Base-by-base conservation (phyloP, 495 filamentous ascomycete genomes). In the Sphaerosporella brunnea region DNA sequence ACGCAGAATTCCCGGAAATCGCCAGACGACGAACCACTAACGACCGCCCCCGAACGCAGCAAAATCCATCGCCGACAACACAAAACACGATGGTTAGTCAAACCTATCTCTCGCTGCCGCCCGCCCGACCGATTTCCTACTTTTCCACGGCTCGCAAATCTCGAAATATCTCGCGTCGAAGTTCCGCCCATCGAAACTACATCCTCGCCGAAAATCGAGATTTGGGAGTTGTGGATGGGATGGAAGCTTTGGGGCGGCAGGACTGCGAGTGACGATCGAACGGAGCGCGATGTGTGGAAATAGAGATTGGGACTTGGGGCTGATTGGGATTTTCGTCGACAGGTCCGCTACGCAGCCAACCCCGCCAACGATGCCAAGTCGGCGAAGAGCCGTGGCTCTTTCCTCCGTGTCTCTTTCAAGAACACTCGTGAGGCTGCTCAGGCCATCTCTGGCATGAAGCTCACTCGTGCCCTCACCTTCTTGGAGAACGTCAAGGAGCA, bases 401-500 rank as follows among this genome's bases (percentile, higher is more conserved):
- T 96, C 77, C 84, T 99, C 56, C 87, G 90, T 62, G 86, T 94
- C 64, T 90, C 82, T 60, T 95, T 93, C 81, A 96, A 96, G 78
- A 96, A 97, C 78, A 95, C 90, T 68, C 84, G 88, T 65, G 92
- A 99, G 74, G 94, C 90, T 54, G 92, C 90, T 48, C 87, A 95
- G 73, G 86, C 88, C 53, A 86, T 96, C 78, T 95, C 84, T 69
- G 88, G 90, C 69, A 94, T 88, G 90, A 96, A 96, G 75, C 73
- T 96, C 62, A 71, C 79, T 68, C 90, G 90, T 63, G 92, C 90
- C 54, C 70, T 93, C 58, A 75, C 72, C 62, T 99, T 87, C 79
- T 79, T 99, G 64, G 84, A 90, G 72, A 95, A 96, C 67, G 90
- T 99, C 57, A 76, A 78, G 65, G 79, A 80, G 68, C 83, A 96